Conservation (phyloP, 768 basidiomycete genomes). For the Exidia glandulosa region DNA sequence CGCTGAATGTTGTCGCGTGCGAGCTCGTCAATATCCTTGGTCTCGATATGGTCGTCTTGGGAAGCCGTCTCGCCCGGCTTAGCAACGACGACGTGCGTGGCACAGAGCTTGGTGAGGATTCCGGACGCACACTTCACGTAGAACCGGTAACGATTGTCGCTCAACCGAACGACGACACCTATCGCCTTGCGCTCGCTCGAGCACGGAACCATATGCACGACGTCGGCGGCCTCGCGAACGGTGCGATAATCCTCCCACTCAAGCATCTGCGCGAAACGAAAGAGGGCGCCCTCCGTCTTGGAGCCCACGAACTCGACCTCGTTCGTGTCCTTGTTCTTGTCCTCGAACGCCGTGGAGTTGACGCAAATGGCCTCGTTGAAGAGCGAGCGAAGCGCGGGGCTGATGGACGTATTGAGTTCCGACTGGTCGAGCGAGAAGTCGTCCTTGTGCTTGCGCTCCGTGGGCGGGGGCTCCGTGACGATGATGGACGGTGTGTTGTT, state of each 20-base stretch:
- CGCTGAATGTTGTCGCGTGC: slow-evolving; percentile 75
- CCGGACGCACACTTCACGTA: slow-evolving; percentile 93
- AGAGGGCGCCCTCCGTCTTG: slow-evolving; percentile 91
- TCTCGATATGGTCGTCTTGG: slow-evolving; percentile 15
- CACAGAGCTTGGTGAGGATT: slow-evolving; percentile 73
- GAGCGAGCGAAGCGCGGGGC: slow-evolving; percentile 46
- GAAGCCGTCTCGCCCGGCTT: slow-evolving; percentile 17
- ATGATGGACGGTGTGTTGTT: neutral
- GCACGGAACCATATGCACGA: slow-evolving; percentile 88
- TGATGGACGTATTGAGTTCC: slow-evolving; percentile 53
- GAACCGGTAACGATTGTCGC: slow-evolving; percentile 47
- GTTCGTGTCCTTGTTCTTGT: slow-evolving; percentile 49
- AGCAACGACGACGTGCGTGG: slow-evolving; percentile 58
- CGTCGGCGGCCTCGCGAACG: slow-evolving; percentile 43
- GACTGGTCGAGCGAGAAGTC: slow-evolving; percentile 85
- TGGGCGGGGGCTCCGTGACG: neutral
- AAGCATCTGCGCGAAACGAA: slow-evolving; percentile 74
- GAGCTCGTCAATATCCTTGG: slow-evolving; percentile 46
- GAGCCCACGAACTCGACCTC: slow-evolving; percentile 66
- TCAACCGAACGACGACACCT: slow-evolving; percentile 71
- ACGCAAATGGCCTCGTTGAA: slow-evolving; percentile 81
- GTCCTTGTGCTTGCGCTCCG: slow-evolving; percentile 33
- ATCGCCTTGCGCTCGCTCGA: slow-evolving; percentile 89
- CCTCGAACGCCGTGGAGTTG: slow-evolving; percentile 94
- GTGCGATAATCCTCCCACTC: slow-evolving; percentile 63